Evolutionary conservation across 352 stramenopile species (phyloP), one percentile per base, ranked within the genome.

Genomic region (Pythium utonaiense): DNA sequence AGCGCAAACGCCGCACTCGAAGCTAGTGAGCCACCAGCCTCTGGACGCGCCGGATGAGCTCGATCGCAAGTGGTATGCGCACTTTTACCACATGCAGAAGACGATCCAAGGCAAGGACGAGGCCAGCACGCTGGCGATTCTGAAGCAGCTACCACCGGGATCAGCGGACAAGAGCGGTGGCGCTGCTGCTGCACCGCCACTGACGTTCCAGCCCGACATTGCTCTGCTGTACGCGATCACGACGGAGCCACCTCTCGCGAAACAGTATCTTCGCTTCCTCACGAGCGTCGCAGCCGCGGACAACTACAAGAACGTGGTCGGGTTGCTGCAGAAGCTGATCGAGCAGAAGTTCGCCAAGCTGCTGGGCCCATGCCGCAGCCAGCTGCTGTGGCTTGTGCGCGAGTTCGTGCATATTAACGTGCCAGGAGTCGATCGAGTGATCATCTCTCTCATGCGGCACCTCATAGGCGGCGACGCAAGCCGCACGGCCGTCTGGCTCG

Each of bases 81-180:
- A 94, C 47, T 93, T 88, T 49, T 90, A 91, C 53, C 79, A 91
- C 63, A 86, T 92, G 75, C 85, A 93, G 48, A 94, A 93, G 62
- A 68, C 78, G 25, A 81, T 94, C 30, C 78, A 87, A 25, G 73
- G 74, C 53, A 91, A 91, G 48, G 81, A 92, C 66, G 79, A 91
- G 27, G 49, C 67, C 3, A 60, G 70, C 1, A 63, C 67, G 21
- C 66, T 93, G 14, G 70, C 67, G 17, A 70, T 90, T 3, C 63
- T 93, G 17, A 91, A 94, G 60, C 75, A 85, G 56, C 63, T 77
- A 53, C 66, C 78, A 9, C n/a, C 62, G 13, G 64, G 36, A 7
- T 16, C 64, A 14, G 28, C 27, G 3, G 60, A 58, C 19, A 60
- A 58, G 21, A 62, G 77, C 36, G 62, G 59, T 16, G 55, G 64